Conservation (phyloP, 2,329 filamentous ascomycete genomes). For the Sporothrix inflata region DNA sequence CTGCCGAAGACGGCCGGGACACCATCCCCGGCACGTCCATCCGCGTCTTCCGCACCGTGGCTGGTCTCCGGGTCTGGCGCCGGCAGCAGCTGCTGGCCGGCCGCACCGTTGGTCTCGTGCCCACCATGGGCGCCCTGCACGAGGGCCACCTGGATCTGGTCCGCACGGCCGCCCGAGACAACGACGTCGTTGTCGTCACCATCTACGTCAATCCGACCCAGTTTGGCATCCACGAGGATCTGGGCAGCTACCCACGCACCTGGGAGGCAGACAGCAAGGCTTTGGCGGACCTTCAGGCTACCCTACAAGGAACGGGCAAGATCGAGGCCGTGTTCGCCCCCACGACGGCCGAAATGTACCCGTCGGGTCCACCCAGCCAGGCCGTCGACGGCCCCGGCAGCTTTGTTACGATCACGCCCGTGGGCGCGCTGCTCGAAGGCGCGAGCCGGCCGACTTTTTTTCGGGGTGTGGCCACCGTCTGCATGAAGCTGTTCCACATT, state of each 20-base stretch:
- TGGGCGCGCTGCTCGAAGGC: constrained; percentile 81
- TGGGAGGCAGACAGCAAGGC: constrained; percentile 76
- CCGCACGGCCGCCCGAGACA: constrained; percentile 79
- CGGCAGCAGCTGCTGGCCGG: constrained; percentile 66
- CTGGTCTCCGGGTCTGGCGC: constrained; percentile 71
- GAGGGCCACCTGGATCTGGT: constrained; percentile 85
- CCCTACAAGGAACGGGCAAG: constrained; percentile 42
- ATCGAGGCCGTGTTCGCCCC: constrained; percentile 80
- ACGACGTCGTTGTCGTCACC: constrained; percentile 84
- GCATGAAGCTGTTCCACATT: constrained; percentile 90
- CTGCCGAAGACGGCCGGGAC: constrained; percentile 40
- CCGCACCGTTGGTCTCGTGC: constrained; percentile 81
- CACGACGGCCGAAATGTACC: constrained; percentile 83
- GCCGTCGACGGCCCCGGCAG: constrained; percentile 77
- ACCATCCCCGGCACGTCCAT: constrained; percentile 62
- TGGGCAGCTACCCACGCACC: constrained; percentile 86
- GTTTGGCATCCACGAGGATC: constrained; percentile 86
- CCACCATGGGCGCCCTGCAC: constrained; percentile 98
- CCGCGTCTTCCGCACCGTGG: constrained; percentile 74
- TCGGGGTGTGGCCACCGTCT: constrained; percentile 91
- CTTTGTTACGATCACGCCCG: constrained; percentile 88
- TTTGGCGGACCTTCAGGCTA: constrained; percentile 68
- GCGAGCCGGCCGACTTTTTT: constrained; percentile 90
- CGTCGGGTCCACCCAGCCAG: constrained; percentile 73
- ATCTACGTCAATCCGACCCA: constrained; percentile 97